Conservation (phyloP, 202 grass and related monocot species). For the Alloteropsis angusta region DNA sequence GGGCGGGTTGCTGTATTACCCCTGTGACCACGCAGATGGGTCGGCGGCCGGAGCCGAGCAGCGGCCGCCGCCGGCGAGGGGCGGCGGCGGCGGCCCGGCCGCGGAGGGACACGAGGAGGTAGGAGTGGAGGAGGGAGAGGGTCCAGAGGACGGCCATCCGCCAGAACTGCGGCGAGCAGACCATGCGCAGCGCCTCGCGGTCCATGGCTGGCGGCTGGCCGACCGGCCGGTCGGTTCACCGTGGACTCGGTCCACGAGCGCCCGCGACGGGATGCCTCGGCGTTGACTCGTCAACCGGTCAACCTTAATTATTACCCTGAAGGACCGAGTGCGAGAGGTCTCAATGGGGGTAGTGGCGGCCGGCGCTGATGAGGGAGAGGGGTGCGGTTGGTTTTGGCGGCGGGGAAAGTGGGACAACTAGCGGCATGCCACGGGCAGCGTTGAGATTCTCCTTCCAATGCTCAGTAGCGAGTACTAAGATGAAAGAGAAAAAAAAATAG, state of each 20-base stretch:
- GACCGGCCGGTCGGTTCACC: background rate
- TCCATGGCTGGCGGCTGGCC: constrained; percentile 8
- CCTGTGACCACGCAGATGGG: constrained; percentile 77
- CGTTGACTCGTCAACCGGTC: too few relatives aligned
- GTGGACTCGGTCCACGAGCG: background rate
- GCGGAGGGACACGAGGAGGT: constrained; percentile 40
- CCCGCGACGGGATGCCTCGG: too few relatives aligned
- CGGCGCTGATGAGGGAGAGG: too few relatives aligned
- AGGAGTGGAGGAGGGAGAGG: constrained; percentile 55
- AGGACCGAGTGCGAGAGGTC: too few relatives aligned
- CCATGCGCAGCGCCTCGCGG: constrained; percentile 38
- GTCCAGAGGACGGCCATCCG: constrained; percentile 70
- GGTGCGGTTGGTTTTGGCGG: too few relatives aligned
- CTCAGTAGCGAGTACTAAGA: too few relatives aligned
- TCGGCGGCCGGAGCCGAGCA: background rate
- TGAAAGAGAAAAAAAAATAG: too few relatives aligned
- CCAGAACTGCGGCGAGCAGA: constrained; percentile 65
- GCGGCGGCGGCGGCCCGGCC: background rate
- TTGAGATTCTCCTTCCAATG: too few relatives aligned
- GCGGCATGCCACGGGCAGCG: too few relatives aligned
- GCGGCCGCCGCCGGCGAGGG: constrained; percentile 1
- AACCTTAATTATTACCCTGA: too few relatives aligned
- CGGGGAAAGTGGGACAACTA: too few relatives aligned
- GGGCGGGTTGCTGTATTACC: constrained; percentile 15
- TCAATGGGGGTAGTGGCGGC: too few relatives aligned